These are phyloP conservation scores for Fraxinus floribunda DNA, from an alignment of 305 asterid genomes.

Conservation along the genomic window DNA sequence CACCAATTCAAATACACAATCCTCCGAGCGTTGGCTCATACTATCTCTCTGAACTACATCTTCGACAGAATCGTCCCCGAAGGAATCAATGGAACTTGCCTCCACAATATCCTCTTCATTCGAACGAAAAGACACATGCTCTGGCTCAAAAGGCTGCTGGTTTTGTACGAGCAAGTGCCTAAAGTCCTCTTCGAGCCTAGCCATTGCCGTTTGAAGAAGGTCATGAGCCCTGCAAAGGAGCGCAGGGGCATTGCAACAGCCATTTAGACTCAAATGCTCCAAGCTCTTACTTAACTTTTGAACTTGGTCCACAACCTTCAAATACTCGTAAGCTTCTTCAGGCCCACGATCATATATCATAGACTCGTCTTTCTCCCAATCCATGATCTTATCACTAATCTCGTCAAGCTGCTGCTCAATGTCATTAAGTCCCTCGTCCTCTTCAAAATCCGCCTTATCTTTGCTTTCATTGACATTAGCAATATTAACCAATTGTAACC, in stretches of 20 bases:
- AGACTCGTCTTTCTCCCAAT: slow-evolving; percentile 67
- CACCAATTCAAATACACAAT: slow-evolving; percentile 59
- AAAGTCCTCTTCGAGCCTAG: slow-evolving; percentile 87
- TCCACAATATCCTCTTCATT: slow-evolving; percentile 70
- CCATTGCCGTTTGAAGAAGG: slow-evolving; percentile 79
- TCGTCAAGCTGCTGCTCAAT: slow-evolving; percentile 54
- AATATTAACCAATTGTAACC: slow-evolving; percentile 53
- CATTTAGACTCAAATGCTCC: slow-evolving; percentile 43
- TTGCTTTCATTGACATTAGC: slow-evolving; percentile 30
- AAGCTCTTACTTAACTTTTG: slow-evolving; percentile 53
- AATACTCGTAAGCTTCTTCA: slow-evolving; percentile 63
- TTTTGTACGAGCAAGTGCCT: slow-evolving; percentile 71
- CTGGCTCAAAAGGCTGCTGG: slow-evolving; percentile 79
- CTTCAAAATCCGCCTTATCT: slow-evolving; percentile 23
- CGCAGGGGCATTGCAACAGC: slow-evolving; percentile 33
- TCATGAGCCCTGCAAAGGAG: slow-evolving; percentile 60
- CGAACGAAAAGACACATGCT: slow-evolving; percentile 79
- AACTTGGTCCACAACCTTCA: slow-evolving; percentile 66
- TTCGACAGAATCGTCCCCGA: slow-evolving; percentile 75
- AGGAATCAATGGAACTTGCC: slow-evolving; percentile 54
- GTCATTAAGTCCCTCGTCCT: slow-evolving; percentile 40
- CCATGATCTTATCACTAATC: slow-evolving; percentile 61
- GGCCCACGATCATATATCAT: slow-evolving; percentile 83
- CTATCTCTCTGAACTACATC: slow-evolving; percentile 65
- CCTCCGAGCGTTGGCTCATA: slow-evolving; percentile 65